Base-by-base conservation (phyloP, 495 filamentous ascomycete genomes). In the Xylaria venustula region DNA sequence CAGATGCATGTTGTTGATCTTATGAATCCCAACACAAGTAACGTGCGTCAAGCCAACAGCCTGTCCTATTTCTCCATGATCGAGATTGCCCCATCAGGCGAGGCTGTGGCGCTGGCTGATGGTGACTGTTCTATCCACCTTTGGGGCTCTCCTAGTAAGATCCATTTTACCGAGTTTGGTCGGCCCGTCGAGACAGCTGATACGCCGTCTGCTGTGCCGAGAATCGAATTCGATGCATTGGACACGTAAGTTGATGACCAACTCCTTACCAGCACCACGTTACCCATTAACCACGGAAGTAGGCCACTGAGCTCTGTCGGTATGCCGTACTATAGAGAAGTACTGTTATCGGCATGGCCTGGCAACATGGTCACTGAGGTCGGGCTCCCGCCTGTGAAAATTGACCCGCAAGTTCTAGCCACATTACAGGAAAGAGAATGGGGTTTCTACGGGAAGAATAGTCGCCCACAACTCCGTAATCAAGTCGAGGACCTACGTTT, bases 1-100 rank as follows among this genome's bases (percentile, higher is more conserved):
- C 92, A 96, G 73, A 85, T 98, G 60, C 92, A 99, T 65, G 88
- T 97, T 12, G 90, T 96, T 42, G 94, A 99, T 69, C 79, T 99
- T 5, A 91, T 95, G 86, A 97, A 99, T 59, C 90, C 91, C 0
- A 92, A 94, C 68, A 87, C 90, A 12, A 89, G 88, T 67, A 93
- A 89, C 64, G 82, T 97, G n/a, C 85, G 90, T n/a, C 92, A 96
- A 70, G 89, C 88, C 3, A 90, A 90, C 64, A 84, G 91, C 2
- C 74, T 80, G 37, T 84, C 83, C 0, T 88, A 87, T 67, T 66
- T 83, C 40, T 75, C 62, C 26, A 85, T 95, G 80, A 86, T 98
- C 58, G 92, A 97, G 56, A 82, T 99, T 30, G 92, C 95, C 6
- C 87, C 91, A 0, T 96, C 93, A 2, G 95, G 93, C 4, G 92